A percentile compares a stretch with the other conserved stretches of the same genome.
Conservation (phyloP, 139 green algal species). For the Chlorella sp. region DNA sequence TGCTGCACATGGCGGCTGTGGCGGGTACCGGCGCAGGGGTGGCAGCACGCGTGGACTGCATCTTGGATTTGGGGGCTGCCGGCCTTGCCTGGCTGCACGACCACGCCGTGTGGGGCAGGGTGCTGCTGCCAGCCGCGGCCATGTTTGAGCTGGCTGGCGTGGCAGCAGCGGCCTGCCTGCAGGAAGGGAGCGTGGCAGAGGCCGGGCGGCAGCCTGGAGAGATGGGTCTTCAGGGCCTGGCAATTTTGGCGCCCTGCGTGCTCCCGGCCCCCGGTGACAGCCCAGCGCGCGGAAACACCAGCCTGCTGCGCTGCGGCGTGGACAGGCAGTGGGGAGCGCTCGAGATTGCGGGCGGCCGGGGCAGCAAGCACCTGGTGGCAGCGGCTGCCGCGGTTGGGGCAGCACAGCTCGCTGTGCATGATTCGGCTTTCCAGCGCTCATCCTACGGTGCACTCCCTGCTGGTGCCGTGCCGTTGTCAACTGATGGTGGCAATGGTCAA, state of each 20-base stretch:
- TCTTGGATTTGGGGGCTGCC: not conserved
- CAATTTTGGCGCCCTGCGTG: constrained; percentile 10
- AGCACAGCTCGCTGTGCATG: too few relatives aligned
- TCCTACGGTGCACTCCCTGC: not conserved
- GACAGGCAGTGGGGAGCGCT: not conserved
- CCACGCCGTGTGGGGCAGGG: constrained; percentile 48
- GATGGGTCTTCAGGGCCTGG: not conserved
- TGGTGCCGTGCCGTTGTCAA: not conserved
- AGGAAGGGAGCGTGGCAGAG: not conserved
- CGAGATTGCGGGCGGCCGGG: not conserved
- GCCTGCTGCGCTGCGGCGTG: not conserved
- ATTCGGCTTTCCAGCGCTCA: not conserved
- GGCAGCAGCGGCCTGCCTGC: not conserved
- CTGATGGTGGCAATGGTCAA: not conserved
- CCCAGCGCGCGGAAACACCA: not conserved
- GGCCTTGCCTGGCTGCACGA: constrained; percentile 54
- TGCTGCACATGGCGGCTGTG: not conserved
- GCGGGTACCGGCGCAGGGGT: not conserved
- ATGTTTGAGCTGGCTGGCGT: constrained; percentile 18
- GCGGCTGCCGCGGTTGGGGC: not conserved
- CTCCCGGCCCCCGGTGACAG: not conserved
- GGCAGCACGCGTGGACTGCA: not conserved
- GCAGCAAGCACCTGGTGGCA: not conserved
- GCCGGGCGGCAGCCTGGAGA: not conserved
- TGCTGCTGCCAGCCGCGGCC: constrained; percentile 33